Evolutionary conservation across 2,329 filamentous ascomycete species (phyloP).

Genomic region (Simplicillium aogashimaense): DNA sequence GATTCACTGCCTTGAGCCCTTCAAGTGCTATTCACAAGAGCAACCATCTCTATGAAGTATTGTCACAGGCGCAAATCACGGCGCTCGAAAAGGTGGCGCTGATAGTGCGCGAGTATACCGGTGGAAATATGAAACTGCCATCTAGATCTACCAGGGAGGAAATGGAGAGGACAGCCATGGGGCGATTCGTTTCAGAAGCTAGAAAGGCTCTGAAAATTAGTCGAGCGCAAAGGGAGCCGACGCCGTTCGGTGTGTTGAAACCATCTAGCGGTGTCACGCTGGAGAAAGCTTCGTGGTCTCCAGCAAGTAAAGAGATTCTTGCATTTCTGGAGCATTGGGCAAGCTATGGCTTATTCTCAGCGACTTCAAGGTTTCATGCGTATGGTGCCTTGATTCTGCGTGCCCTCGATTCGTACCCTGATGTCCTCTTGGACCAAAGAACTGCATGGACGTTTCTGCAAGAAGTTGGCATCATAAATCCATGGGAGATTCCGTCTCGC

Average conservation of each 20-base stretch:
- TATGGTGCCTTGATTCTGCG: constrained; percentile 57
- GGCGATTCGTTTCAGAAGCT: constrained; percentile 39
- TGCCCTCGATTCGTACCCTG: constrained; percentile 48
- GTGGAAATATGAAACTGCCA: constrained; percentile 7
- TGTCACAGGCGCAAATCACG: constrained; percentile 18
- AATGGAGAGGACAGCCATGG: constrained; percentile 16
- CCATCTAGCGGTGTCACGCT: constrained; percentile 15
- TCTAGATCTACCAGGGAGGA: constrained; percentile 9
- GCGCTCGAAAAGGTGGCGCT: constrained; percentile 19
- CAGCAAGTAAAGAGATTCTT: constrained; percentile 39
- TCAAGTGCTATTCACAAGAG: constrained; percentile 36
- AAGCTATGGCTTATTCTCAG: constrained; percentile 42
- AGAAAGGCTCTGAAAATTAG: constrained; percentile 39
- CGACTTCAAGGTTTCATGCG: constrained; percentile 43
- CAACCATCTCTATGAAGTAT: constrained; percentile 51
- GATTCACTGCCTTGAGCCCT: constrained; percentile 43
- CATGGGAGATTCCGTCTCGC: constrained; percentile 59
- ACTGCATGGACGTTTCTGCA: constrained; percentile 58
- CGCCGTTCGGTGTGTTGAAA: constrained; percentile 34
- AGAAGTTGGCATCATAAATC: constrained; percentile 61
- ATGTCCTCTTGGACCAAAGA: constrained; percentile 29
- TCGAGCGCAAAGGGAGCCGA: constrained; percentile 37
- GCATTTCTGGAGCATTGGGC: constrained; percentile 63
- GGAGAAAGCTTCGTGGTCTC: constrained; percentile 16
- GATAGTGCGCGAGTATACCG: constrained; percentile 22